Conservation (phyloP, 768 basidiomycete species). For the Hygrocybe punicea region DNA sequence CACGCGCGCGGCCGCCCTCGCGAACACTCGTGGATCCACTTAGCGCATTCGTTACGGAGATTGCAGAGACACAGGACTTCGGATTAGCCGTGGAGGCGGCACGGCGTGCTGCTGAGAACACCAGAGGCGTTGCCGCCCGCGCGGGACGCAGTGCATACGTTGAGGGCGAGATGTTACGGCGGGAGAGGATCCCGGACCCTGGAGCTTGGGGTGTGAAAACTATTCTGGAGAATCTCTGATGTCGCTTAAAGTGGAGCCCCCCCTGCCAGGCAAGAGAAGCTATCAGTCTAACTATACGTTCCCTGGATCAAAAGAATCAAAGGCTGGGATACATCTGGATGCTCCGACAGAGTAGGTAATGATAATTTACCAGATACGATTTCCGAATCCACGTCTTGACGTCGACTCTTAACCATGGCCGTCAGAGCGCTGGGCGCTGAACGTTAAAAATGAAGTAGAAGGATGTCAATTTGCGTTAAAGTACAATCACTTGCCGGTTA, state of each 20-base stretch:
- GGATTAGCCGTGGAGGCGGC: slow-evolving; percentile 57
- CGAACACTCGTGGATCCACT: slow-evolving; percentile 93
- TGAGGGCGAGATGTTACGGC: slow-evolving; percentile 59
- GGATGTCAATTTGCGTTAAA: no score
- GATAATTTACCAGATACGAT: no score
- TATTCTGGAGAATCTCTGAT: background rate
- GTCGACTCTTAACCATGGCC: no score
- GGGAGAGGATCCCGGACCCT: slow-evolving; percentile 71
- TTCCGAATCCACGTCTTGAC: no score
- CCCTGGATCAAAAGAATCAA: no score
- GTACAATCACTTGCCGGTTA: no score
- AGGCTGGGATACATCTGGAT: no score
- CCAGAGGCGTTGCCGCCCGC: slow-evolving; percentile 74
- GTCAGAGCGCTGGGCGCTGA: no score
- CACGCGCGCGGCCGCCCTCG: slow-evolving; percentile 82
- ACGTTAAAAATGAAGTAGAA: no score
- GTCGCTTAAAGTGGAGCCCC: background rate
- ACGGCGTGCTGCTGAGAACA: slow-evolving; percentile 64
- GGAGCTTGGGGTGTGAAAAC: slow-evolving; percentile 80
- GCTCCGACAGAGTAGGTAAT: no score
- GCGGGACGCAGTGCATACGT: slow-evolving; percentile 89
- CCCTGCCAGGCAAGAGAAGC: no score
- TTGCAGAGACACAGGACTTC: slow-evolving; percentile 37
- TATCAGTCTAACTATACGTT: no score
- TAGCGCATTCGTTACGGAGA: slow-evolving; percentile 62